phyloP scores from a whole-genome alignment of 345 rosid genomes.

The Gossypioides kirkii region DNA sequence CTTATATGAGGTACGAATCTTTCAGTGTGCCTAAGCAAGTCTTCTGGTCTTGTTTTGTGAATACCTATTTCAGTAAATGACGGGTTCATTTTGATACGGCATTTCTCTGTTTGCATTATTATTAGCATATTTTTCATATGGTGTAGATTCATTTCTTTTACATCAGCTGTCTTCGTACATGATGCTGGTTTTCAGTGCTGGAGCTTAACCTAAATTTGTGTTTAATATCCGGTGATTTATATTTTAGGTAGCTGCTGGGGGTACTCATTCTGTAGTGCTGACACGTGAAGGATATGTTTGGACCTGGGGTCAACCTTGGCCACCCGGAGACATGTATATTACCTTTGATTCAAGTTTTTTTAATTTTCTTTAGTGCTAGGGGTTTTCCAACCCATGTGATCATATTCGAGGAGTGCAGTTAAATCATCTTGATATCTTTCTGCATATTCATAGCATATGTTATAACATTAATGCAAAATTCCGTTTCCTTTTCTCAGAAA shows the following conservation, averaged over 20 bases:
- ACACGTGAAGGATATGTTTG: slow-evolving; percentile 89
- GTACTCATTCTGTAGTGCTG: slow-evolving; percentile 97
- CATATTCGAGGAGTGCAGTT: neutral
- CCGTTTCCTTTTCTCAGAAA: slow-evolving; percentile 45
- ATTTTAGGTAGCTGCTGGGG: slow-evolving; percentile 94
- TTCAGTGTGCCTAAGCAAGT: neutral
- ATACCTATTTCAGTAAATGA: neutral
- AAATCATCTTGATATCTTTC: neutral
- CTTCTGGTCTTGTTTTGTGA: neutral
- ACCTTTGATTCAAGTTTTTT: slow-evolving; percentile 1
- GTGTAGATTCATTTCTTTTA: neutral
- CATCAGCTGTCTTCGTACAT: neutral
- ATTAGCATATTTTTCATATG: neutral
- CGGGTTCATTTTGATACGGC: neutral
- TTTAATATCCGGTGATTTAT: slow-evolving; percentile 9
- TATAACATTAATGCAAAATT: neutral
- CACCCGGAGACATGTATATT: slow-evolving; percentile 96
- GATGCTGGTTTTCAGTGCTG: neutral
- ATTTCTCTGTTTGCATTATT: neutral
- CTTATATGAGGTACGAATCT: neutral
- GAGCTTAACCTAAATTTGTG: slow-evolving; percentile 8
- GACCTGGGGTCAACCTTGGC: slow-evolving; percentile 99
- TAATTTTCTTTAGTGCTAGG: neutral
- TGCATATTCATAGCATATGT: neutral
- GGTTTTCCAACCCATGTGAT: neutral